Percentiles rank a stretch among this genome's conserved stretches.
These are phyloP conservation scores for Paraphoma sp. DNA, from an alignment of 2,329 filamentous ascomycete species.

Conservation along the genomic window DNA sequence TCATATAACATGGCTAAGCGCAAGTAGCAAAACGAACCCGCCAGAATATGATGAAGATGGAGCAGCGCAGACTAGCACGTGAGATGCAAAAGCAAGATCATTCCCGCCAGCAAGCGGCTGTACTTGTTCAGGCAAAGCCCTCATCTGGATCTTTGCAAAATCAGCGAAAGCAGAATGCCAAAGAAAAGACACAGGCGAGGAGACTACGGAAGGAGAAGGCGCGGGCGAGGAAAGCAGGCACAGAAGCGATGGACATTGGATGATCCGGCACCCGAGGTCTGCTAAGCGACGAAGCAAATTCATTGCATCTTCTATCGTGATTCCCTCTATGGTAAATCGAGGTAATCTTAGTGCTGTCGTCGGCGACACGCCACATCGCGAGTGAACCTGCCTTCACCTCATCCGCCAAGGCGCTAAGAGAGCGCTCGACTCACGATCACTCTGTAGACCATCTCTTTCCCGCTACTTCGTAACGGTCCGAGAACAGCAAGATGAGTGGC, in stretches of 20 bases:
- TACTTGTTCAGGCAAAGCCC: background rate
- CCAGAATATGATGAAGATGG: constrained; percentile 8
- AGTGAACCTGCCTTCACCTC: no score
- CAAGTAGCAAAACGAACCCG: constrained; percentile 1
- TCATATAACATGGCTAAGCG: background rate
- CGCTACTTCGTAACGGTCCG: no score
- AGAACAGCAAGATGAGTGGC: no score
- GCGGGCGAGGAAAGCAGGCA: background rate
- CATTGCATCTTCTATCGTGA: no score
- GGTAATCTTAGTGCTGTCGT: no score
- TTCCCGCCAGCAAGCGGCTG: background rate
- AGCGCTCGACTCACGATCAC: no score
- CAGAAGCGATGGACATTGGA: constrained; percentile 3
- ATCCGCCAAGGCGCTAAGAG: no score
- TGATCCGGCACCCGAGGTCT: background rate
- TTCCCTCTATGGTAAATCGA: no score
- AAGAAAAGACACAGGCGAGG: background rate
- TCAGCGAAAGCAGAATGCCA: constrained; percentile 8
- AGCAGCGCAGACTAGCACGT: constrained; percentile 3
- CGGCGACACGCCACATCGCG: no score
- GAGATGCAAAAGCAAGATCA: background rate
- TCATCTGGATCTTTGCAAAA: background rate
- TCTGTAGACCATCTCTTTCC: no score
- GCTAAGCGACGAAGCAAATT: background rate
- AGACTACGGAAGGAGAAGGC: background rate